Percentiles rank a stretch among this genome's conserved stretches.
Conservation (phyloP, 805 yeast genomes). For the Sporopachydermia lactativora region DNA sequence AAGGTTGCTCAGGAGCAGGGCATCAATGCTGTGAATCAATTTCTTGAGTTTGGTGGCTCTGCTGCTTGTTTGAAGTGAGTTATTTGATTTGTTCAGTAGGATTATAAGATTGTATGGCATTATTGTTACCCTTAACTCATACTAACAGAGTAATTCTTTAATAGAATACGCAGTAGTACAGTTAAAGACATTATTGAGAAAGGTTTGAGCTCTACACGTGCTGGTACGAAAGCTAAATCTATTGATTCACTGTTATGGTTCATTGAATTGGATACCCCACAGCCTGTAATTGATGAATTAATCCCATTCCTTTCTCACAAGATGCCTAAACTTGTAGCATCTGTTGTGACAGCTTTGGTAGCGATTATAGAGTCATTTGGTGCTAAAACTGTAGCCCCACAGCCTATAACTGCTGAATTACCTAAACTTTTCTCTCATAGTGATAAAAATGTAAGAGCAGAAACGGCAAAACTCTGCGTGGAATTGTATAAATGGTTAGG, state of each 20-base stretch:
- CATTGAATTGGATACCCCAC: conserved; percentile 54
- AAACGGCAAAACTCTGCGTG: conserved; percentile 54
- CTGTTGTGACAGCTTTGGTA: conserved; percentile 40
- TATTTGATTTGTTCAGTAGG: too few species aligned
- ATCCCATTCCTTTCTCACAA: conserved; percentile 46
- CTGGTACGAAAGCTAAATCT: conserved; percentile 56
- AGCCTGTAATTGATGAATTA: conserved; percentile 51
- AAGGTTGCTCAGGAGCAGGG: conserved; percentile 90
- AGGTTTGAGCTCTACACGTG: conserved; percentile 61
- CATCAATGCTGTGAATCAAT: conserved; percentile 36
- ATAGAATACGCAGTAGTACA: background rate
- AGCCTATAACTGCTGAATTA: conserved; percentile 38
- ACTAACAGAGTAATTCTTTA: too few species aligned
- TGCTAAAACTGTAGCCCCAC: conserved; percentile 43
- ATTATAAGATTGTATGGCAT: too few species aligned
- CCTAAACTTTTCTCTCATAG: conserved; percentile 72
- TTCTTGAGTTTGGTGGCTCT: conserved; percentile 43
- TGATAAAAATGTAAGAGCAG: conserved; percentile 74
- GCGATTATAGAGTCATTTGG: conserved; percentile 51
- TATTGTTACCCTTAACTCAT: too few species aligned
- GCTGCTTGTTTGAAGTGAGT: conserved; percentile 23
- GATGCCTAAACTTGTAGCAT: conserved; percentile 68
- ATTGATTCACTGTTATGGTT: conserved; percentile 46
- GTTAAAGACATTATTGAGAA: conserved; percentile 58
- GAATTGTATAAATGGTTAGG: conserved; percentile 69